Conservation (phyloP, 2,329 filamentous ascomycete genomes). For the Pseudogymnoascus sp. region DNA sequence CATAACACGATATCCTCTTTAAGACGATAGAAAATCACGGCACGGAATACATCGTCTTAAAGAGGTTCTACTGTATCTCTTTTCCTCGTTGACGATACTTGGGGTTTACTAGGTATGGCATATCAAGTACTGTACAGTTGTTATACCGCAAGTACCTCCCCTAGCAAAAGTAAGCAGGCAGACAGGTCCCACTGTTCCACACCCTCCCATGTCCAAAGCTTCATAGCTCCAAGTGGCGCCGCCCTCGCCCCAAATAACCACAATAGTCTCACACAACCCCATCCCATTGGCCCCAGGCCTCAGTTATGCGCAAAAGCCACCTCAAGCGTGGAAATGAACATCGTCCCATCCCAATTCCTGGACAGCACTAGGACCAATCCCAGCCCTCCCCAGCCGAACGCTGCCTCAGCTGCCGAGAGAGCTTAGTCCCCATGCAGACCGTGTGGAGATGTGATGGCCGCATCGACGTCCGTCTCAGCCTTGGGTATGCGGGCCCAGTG, state of each 20-base stretch:
- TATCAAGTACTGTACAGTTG: neutral
- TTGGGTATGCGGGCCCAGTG: neutral
- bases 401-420: slow-evolving; percentile 3
- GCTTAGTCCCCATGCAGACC: neutral
- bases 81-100: neutral
- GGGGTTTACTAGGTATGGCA: neutral
- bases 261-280: neutral
- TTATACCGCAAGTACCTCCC: neutral
- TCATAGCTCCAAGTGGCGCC: neutral
- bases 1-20: too few species aligned
- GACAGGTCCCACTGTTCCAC: neutral
- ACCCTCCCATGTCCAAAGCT: neutral
- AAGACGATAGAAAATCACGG: too few species aligned
- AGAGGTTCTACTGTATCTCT: too few species aligned
- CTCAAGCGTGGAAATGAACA: neutral
- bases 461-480: neutral
- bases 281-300: neutral
- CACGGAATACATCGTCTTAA: too few species aligned
- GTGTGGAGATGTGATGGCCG: neutral
- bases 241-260: neutral
- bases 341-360: slow-evolving; percentile 1
- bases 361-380: neutral
- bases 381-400: neutral
- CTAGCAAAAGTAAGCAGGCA: neutral
- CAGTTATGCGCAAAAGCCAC: neutral